A percentile compares a stretch with the other conserved stretches of the same genome.
phyloP scores from a whole-genome alignment of 345 rosid species.

The Brassica juncea region DNA sequence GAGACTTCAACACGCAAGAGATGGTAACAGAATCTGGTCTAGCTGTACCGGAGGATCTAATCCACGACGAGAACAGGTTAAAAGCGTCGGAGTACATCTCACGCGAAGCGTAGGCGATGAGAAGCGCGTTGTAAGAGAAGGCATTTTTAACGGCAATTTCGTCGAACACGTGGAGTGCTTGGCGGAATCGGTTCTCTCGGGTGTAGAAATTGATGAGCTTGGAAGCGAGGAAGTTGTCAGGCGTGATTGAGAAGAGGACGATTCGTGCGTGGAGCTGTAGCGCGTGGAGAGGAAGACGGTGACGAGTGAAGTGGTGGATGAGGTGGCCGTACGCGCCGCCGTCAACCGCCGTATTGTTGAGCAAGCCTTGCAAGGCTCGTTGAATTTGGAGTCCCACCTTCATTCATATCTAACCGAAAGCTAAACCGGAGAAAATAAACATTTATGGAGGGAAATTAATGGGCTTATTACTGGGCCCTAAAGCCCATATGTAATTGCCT shows the following conservation, averaged over 20 bases:
- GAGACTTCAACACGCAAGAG: constrained; percentile 62
- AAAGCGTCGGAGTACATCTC: constrained; percentile 52
- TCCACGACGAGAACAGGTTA: constrained; percentile 52
- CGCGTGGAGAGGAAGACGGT: constrained; percentile 58
- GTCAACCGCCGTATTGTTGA: constrained; percentile 43
- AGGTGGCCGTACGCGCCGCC: constrained; percentile 63
- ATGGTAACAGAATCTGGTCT: constrained; percentile 60
- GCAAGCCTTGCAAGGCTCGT: constrained; percentile 40
- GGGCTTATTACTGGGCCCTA: background rate
- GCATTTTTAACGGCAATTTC: constrained; percentile 51
- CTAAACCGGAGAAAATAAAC: constrained; percentile 23
- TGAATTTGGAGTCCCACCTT: constrained; percentile 40
- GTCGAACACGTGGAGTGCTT: constrained; percentile 73
- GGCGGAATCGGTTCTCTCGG: constrained; percentile 39
- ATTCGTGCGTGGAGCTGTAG: constrained; percentile 84
- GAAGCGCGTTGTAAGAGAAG: constrained; percentile 76
- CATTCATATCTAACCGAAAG: constrained; percentile 37
- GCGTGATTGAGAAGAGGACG: constrained; percentile 47
- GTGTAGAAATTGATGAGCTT: constrained; percentile 62
- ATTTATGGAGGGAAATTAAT: background rate
- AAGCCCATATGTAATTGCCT: background rate
- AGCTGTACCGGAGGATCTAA: constrained; percentile 24
- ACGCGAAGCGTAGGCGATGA: constrained; percentile 63
- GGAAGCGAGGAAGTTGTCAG: constrained; percentile 75
- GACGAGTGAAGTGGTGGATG: constrained; percentile 58